Evolutionary conservation across 495 filamentous ascomycete species (phyloP).

Genomic region (Penicillium diatomitis): DNA sequence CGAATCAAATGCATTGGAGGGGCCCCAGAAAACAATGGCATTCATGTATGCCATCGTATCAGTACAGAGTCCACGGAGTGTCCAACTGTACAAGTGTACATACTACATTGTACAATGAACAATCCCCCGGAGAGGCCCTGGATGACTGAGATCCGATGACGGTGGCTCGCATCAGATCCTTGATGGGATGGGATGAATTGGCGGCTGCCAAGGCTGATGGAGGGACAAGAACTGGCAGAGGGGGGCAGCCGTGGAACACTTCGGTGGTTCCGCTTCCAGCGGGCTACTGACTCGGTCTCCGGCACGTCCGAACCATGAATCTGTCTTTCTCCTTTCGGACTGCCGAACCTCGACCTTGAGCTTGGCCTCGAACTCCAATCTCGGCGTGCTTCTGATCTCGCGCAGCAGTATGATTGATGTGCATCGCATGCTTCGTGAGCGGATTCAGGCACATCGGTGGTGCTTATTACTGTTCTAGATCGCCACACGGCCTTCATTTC

Average conservation of each 20-base stretch:
- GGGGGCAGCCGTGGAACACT: not conserved
- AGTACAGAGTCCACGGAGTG: too few species aligned
- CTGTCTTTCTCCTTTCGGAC: constrained; percentile 10
- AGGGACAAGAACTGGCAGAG: constrained; percentile 1
- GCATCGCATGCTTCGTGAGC: not conserved
- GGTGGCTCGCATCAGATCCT: too few species aligned
- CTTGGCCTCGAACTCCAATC: not conserved
- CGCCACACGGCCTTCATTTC: not conserved
- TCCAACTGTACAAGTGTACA: too few species aligned
- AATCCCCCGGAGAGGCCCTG: too few species aligned
- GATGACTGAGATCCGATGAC: too few species aligned
- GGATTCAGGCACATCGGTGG: constrained; percentile 1
- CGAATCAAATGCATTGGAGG: too few species aligned
- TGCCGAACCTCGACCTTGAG: not conserved
- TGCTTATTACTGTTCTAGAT: not conserved
- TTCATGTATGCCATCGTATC: too few species aligned
- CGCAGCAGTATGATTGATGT: constrained; percentile 9
- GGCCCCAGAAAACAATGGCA: too few species aligned
- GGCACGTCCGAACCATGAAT: constrained; percentile 20
- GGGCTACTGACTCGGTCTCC: constrained; percentile 8
- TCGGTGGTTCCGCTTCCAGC: constrained; percentile 14
- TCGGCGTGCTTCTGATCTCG: constrained; percentile 3
- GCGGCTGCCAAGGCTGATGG: too few species aligned
- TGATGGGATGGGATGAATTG: too few species aligned
- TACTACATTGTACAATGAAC: too few species aligned